A percentile compares a stretch with the other conserved stretches of the same genome.
Conservation (phyloP, 2,329 filamentous ascomycete genomes). For the Aspergillus sp. region DNA sequence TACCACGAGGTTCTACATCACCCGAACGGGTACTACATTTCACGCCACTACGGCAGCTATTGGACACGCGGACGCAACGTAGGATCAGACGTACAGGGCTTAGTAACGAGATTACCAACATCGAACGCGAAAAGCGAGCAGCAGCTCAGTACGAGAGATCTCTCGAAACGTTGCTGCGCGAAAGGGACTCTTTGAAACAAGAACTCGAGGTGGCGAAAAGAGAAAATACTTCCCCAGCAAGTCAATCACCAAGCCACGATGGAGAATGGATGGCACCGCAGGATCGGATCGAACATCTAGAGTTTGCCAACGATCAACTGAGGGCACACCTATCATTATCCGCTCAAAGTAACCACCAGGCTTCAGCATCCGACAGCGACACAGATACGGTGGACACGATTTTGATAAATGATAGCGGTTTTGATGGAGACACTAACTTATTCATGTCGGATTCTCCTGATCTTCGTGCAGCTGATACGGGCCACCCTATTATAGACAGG, state of each 20-base stretch:
- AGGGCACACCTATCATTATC: conserved; percentile 22
- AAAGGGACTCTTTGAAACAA: conserved; percentile 29
- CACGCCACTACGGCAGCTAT: conserved; percentile 43
- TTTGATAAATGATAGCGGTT: conserved; percentile 29
- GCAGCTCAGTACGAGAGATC: conserved; percentile 25
- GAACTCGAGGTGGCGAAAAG: conserved; percentile 25
- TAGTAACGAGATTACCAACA: conserved; percentile 48
- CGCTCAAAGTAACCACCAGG: background rate
- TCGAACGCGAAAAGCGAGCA: conserved; percentile 42
- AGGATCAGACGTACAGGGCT: conserved; percentile 46
- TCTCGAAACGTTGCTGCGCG: conserved; percentile 24
- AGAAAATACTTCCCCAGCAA: conserved; percentile 3
- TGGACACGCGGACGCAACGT: conserved; percentile 44
- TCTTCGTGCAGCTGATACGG: conserved; percentile 19
- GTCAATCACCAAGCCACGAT: conserved; percentile 14
- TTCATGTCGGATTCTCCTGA: conserved; percentile 35
- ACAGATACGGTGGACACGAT: conserved; percentile 24
- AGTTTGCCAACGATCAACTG: conserved; percentile 19
- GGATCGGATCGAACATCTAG: conserved; percentile 19
- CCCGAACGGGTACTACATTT: conserved; percentile 43
- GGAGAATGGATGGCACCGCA: conserved; percentile 19
- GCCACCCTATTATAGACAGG: conserved; percentile 18
- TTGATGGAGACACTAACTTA: conserved; percentile 24
- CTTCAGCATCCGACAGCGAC: conserved; percentile 7
- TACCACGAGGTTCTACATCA: conserved; percentile 19